Percentiles rank a stretch among this genome's conserved stretches.
Conservation (phyloP, 2,329 filamentous ascomycete species). For the Arthrobotrys iridis region DNA sequence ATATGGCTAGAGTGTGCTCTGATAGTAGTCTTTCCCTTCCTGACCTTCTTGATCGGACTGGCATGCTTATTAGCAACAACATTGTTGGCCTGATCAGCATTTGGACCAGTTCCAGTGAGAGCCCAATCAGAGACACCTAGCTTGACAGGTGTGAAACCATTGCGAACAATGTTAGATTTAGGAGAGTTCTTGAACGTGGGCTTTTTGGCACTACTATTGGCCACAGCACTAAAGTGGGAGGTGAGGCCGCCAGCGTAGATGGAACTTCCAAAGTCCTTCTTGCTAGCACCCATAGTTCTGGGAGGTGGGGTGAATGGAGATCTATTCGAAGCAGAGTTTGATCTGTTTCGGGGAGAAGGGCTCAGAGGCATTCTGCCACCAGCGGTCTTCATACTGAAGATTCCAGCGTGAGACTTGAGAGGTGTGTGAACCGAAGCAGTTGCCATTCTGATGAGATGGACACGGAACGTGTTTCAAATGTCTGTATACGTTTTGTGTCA, state of each 20-base stretch:
- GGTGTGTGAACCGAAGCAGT: slow-evolving; percentile 85
- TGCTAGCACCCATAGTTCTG: slow-evolving; percentile 56
- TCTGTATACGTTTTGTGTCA: slow-evolving; percentile 9
- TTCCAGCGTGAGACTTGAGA: slow-evolving; percentile 90
- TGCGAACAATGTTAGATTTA: slow-evolving; percentile 90
- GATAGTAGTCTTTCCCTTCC: slow-evolving; percentile 77
- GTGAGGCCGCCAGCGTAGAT: slow-evolving; percentile 60
- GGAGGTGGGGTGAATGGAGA: slow-evolving; percentile 79
- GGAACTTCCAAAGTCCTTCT: slow-evolving; percentile 74
- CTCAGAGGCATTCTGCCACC: slow-evolving; percentile 95
- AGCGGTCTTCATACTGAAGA: slow-evolving; percentile 91
- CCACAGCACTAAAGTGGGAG: slow-evolving; percentile 64
- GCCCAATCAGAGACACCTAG: slow-evolving; percentile 93
- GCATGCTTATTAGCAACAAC: slow-evolving; percentile 60
- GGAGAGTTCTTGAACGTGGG: slow-evolving; percentile 72
- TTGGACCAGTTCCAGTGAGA: slow-evolving; percentile 80
- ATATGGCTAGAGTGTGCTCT: slow-evolving; percentile 71
- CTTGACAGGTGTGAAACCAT: slow-evolving; percentile 77
- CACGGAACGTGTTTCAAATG: slow-evolving; percentile 30
- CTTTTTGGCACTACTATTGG: slow-evolving; percentile 62
- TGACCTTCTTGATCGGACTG: slow-evolving; percentile 69
- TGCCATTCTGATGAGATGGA: slow-evolving; percentile 73
- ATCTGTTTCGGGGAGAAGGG: slow-evolving; percentile 79
- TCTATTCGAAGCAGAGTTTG: slow-evolving; percentile 69
- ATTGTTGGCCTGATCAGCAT: slow-evolving; percentile 58